Percentiles rank a stretch among this genome's conserved stretches.
Evolutionary conservation across 2,329 filamentous ascomycete species (phyloP).

Genomic region (Gyromitra esculenta): DNA sequence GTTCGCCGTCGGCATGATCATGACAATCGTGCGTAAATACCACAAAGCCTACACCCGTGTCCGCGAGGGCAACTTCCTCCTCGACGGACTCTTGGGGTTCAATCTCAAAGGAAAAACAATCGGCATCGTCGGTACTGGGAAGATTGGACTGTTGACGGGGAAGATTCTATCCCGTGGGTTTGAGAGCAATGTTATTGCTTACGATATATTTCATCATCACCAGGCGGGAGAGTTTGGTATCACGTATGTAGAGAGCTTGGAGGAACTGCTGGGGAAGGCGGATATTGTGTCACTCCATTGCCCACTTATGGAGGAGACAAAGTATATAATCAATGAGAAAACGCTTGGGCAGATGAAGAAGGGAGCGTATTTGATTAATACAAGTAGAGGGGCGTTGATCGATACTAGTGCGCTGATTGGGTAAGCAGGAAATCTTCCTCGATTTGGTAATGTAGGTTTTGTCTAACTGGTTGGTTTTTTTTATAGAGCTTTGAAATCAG

Average conservation of each 20-base stretch:
- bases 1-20: conserved; percentile 73
- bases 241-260: conserved; percentile 65
- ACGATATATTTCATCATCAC: conserved; percentile 67
- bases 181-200: conserved; percentile 71
- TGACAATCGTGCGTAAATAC: conserved; percentile 74
- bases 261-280: conserved; percentile 66
- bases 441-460: neutral
- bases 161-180: conserved; percentile 64
- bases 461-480: conserved; percentile 2
- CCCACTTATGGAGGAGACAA: conserved; percentile 70
- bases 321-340: conserved; percentile 69
- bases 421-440: conserved; percentile 23
- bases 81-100: conserved; percentile 71
- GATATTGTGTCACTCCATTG: conserved; percentile 75
- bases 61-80: conserved; percentile 73
- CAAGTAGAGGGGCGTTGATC: conserved; percentile 73
- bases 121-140: conserved; percentile 72
- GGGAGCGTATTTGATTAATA: conserved; percentile 73
- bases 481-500: conserved; percentile 67
- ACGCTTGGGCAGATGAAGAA: conserved; percentile 68
- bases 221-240: conserved; percentile 66
- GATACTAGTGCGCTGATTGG: conserved; percentile 69
- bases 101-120: conserved; percentile 73
- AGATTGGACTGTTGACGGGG: conserved; percentile 67
- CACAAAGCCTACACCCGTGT: conserved; percentile 75